phyloP scores from a whole-genome alignment of 208 protist genomes.

The Plasmodiophora brassicae region DNA sequence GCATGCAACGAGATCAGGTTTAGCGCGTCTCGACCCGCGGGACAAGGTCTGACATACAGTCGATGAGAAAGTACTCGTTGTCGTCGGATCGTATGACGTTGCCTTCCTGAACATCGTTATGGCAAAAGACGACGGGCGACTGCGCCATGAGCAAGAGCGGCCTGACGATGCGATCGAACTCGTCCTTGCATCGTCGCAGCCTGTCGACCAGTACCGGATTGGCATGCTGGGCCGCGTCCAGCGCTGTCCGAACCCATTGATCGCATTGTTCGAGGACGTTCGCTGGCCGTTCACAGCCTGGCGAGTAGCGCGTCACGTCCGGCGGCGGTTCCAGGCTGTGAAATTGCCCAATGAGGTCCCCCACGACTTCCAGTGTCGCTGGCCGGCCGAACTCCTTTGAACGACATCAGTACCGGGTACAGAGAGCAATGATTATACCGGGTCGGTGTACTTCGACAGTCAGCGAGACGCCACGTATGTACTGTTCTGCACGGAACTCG shows the following conservation, averaged over 20 bases:
- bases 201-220: neutral
- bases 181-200: neutral
- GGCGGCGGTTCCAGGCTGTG: neutral
- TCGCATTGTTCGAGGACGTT: neutral
- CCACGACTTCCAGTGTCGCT: neutral
- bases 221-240: neutral
- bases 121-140: neutral
- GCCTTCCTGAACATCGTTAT: constrained; percentile 14
- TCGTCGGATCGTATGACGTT: neutral
- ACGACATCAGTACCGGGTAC: too few species aligned
- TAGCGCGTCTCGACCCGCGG: too few species aligned
- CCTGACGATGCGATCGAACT: neutral
- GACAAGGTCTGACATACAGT: neutral
- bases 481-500: neutral
- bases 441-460: too few species aligned
- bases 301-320: neutral
- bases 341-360: neutral
- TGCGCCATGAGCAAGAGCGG: neutral
- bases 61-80: neutral
- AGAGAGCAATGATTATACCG: too few species aligned
- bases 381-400: neutral
- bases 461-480: neutral
- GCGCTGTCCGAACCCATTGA: neutral
- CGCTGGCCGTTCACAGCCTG: too few species aligned
- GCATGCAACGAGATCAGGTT: too few species aligned